phyloP scores from a whole-genome alignment of 495 filamentous ascomycete genomes.

The Poronia punctata region DNA sequence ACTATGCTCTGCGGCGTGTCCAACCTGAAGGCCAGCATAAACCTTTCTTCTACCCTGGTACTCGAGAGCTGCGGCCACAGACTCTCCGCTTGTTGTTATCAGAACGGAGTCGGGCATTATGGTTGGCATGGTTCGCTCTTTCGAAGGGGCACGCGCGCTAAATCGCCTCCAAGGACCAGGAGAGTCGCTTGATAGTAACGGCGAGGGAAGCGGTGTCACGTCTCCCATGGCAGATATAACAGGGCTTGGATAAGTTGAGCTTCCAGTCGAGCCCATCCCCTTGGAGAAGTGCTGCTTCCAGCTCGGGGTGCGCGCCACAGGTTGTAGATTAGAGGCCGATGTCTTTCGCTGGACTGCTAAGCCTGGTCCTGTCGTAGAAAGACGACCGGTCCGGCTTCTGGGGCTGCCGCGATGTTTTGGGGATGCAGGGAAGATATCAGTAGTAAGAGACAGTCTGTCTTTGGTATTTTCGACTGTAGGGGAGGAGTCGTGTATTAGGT shows the following conservation, averaged over 20 bases:
- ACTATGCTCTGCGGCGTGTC: constrained; percentile 17
- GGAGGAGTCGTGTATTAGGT: constrained; percentile 12
- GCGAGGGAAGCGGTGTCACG: constrained; percentile 89
- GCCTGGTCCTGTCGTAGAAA: constrained; percentile 20
- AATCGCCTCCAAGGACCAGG: constrained; percentile 64
- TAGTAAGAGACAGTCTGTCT: constrained; percentile 26
- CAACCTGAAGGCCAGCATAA: constrained; percentile 39
- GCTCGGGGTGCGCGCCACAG: constrained; percentile 42
- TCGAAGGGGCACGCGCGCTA: constrained; percentile 32
- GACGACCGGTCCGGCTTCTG: constrained; percentile 19
- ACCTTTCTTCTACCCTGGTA: constrained; percentile 44
- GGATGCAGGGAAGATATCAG: constrained; percentile 24
- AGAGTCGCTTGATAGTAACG: constrained; percentile 63
- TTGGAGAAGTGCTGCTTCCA: constrained; percentile 32
- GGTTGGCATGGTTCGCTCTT: constrained; percentile 26
- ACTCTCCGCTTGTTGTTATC: constrained; percentile 44
- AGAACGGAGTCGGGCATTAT: constrained; percentile 38
- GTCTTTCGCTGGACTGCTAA: constrained; percentile 30
- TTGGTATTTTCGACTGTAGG: constrained; percentile 14
- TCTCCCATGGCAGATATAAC: constrained; percentile 77
- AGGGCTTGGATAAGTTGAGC: constrained; percentile 46
- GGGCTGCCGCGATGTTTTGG: constrained; percentile 20
- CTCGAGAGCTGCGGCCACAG: constrained; percentile 38
- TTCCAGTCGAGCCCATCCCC: constrained; percentile 36
- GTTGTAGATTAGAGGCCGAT: constrained; percentile 34